A percentile compares a stretch with the other conserved stretches of the same genome.
These are phyloP conservation scores for Anthostomella pinea DNA, from an alignment of 2,329 filamentous ascomycete genomes.

Conservation along the genomic window DNA sequence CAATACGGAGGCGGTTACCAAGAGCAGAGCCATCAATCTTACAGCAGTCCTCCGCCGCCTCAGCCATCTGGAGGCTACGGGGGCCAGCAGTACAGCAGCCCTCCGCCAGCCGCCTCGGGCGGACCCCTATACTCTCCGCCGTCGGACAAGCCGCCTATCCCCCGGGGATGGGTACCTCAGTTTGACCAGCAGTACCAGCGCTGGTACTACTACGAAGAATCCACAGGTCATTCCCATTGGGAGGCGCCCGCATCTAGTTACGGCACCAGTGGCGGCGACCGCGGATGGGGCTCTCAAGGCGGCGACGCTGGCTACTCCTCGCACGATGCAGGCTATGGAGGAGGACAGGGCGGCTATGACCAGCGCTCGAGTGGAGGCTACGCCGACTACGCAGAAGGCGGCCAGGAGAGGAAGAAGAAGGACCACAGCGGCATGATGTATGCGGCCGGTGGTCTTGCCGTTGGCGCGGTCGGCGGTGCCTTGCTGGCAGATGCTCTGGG, in stretches of 20 bases:
- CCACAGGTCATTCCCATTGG: conserved; percentile 63
- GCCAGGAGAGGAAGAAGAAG: conserved; percentile 39
- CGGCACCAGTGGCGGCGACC: conserved; percentile 13
- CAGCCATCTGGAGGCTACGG: too few species aligned
- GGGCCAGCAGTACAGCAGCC: conserved; percentile 10
- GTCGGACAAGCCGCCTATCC: conserved; percentile 47
- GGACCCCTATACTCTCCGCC: conserved; percentile 34
- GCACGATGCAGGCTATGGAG: conserved; percentile 14
- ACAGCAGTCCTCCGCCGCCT: conserved; percentile 11
- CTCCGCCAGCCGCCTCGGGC: conserved; percentile 23
- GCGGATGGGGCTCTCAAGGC: conserved; percentile 11
- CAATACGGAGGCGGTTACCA: conserved; percentile 19
- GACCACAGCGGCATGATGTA: conserved; percentile 52
- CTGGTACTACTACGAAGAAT: conserved; percentile 63
- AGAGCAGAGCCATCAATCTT: conserved; percentile 9
- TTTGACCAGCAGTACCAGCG: conserved; percentile 60
- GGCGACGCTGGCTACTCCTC: conserved; percentile 21
- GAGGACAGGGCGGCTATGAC: conserved; percentile 12
- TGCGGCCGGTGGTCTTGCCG: conserved; percentile 55
- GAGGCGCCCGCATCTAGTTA: conserved; percentile 48
- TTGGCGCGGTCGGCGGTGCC: conserved; percentile 56
- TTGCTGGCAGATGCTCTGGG: conserved; percentile 54
- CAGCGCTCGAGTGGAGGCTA: conserved; percentile 14
- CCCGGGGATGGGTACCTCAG: conserved; percentile 60
- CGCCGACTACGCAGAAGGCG: conserved; percentile 12